Conservation (phyloP, 495 filamentous ascomycete genomes). For the Xylaria curta region DNA sequence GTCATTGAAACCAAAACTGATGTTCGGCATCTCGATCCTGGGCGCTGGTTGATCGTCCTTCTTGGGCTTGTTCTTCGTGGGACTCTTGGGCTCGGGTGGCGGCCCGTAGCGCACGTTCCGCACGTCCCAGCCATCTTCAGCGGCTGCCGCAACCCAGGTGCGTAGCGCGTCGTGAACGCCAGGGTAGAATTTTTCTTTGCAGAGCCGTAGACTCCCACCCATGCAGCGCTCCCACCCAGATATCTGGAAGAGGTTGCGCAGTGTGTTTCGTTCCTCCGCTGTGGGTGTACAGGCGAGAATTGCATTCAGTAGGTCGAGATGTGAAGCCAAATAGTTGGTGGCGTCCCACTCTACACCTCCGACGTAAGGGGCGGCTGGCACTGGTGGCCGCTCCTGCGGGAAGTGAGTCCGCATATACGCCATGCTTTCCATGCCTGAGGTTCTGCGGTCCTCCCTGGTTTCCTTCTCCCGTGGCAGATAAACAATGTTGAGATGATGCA, state of each 20-base stretch:
- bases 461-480: constrained; percentile 57
- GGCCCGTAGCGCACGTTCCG: constrained; percentile 76
- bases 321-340: constrained; percentile 91
- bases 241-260: constrained; percentile 77
- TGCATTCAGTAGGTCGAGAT: constrained; percentile 91
- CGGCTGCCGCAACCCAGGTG: constrained; percentile 88
- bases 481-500: constrained; percentile 90
- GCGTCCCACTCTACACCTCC: constrained; percentile 99
- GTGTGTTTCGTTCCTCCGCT: constrained; percentile 71
- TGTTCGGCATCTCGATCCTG: constrained; percentile 63
- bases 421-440: constrained; percentile 41
- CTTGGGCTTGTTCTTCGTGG: constrained; percentile 52
- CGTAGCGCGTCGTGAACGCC: constrained; percentile 86
- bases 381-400: constrained; percentile 84
- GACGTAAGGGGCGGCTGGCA: constrained; percentile 94
- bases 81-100: constrained; percentile 54
- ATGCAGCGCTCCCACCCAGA: constrained; percentile 93
- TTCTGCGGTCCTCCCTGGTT: constrained; percentile 27
- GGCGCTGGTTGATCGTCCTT: constrained; percentile 50
- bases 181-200: constrained; percentile 97
- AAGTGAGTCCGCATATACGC: constrained; percentile 76
- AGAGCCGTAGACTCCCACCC: constrained; percentile 81
- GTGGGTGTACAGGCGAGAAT: constrained; percentile 85
- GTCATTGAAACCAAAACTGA: constrained; percentile 50
- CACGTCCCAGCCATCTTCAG: constrained; percentile 87